Base-by-base conservation (phyloP, 2,329 filamentous ascomycete species). In the Penicillium hesseltinei region DNA sequence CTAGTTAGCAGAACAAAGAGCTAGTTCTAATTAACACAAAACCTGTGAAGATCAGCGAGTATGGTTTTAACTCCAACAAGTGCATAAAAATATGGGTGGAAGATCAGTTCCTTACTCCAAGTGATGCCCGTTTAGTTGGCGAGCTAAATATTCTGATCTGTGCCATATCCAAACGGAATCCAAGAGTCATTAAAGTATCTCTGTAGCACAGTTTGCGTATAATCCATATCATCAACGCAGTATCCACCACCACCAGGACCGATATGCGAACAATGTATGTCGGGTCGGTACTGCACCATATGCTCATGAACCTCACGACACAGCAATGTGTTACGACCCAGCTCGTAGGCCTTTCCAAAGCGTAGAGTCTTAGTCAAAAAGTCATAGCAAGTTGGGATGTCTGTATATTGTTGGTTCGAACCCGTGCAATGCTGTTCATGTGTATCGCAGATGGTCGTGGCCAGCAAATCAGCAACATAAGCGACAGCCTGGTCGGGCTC, bases 291-390 rank as follows among this genome's bases (percentile, higher is more conserved):
- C 40, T 59, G 61, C 17, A 70, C 66, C 67, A 70, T 70, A 51
- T 66, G 66, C 52, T 69, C 65, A 48, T 71, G 66, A 23, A 70
- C 65, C 50, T 69, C 63, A 1, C 68, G 65, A 44, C 66, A 70
- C 8, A 71, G 61, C 43, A 71, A 40, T 2, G 68, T 70, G 43
- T 71, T 60, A 7, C 61, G 46, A 1, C 69, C 67, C 13, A 71
- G 52, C 49, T 70, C 68, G 31, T 63, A 63, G 2, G 58, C 55
- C 47, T 65, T 59, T 2, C 68, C 69, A 29, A 71, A 70, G 2
- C 66, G 62, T 1, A 61, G 49, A 15, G 60, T 45, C 21, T 60
- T 39, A 0, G 63, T 67, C 51, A 70, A 44, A 40, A 57, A 67
- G 5, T 62, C 36, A 23, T 64, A 57, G 7, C 68, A 71, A 8